These are phyloP conservation scores for Lachnellula arida DNA, from an alignment of 2,329 filamentous ascomycete genomes.

Conservation along the genomic window DNA sequence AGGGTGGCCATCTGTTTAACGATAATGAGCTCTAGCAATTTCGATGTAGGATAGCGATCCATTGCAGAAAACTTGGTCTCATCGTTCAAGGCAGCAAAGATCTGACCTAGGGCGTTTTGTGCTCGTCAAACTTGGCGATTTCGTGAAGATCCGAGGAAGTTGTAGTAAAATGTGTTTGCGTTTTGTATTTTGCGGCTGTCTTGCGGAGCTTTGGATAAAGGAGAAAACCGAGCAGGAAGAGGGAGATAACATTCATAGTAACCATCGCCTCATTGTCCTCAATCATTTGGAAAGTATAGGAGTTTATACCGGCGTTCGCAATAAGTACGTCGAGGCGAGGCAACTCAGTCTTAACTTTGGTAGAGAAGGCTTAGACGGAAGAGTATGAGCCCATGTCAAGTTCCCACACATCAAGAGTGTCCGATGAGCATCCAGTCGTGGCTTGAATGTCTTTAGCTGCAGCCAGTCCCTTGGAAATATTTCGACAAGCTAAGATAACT, in stretches of 20 bases:
- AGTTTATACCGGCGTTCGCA: conserved; percentile 13
- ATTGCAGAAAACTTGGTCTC: background rate
- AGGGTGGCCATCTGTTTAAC: conserved; percentile 4
- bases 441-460: conserved; percentile 34
- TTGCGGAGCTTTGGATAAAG: conserved; percentile 8
- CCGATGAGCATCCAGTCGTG: conserved; percentile 2
- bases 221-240: conserved; percentile 5
- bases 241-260: conserved; percentile 9
- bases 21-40: conserved; percentile 10
- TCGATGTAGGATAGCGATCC: conserved; percentile 10
- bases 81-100: conserved; percentile 13
- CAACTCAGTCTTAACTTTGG: conserved; percentile 23
- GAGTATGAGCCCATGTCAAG: conserved; percentile 14
- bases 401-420: conserved; percentile 12
- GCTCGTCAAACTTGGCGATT: conserved; percentile 12
- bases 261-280: conserved; percentile 13
- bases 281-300: conserved; percentile 1
- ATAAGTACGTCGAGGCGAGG: conserved; percentile 11
- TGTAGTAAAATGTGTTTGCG: conserved; percentile 7
- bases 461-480: conserved; percentile 31
- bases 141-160: conserved; percentile 12
- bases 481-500: conserved; percentile 37
- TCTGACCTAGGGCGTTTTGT: conserved; percentile 2
- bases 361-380: conserved; percentile 8
- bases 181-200: conserved; percentile 6